A percentile compares a stretch with the other conserved stretches of the same genome.
Conservation (phyloP, 371 early-diverging fungal species). For the Lichtheimia hyalospora region DNA sequence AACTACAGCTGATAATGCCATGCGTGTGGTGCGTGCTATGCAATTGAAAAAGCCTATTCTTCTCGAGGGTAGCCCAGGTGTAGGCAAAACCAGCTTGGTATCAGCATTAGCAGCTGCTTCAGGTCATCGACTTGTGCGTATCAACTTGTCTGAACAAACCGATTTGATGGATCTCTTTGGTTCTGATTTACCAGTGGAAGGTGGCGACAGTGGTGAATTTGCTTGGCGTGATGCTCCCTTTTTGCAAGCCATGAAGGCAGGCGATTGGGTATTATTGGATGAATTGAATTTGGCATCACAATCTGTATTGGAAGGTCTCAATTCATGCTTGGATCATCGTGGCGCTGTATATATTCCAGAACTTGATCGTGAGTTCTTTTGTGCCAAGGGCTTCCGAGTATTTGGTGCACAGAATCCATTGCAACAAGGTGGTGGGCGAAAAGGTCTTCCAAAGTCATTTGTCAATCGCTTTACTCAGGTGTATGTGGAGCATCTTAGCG, state of each 20-base stretch:
- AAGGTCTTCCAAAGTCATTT: conserved; percentile 98
- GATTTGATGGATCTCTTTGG: conserved; percentile 99
- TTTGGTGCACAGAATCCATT: conserved; percentile 99
- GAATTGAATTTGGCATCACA: conserved; percentile 99
- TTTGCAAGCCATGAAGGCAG: conserved; percentile 92
- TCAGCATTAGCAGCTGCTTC: conserved; percentile 82
- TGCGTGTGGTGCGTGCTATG: conserved; percentile 94
- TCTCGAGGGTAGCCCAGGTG: conserved; percentile 97
- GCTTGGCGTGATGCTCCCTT: conserved; percentile 98
- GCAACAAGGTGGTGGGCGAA: conserved; percentile 97
- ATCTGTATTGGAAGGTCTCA: conserved; percentile 99
- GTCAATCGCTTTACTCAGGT: conserved; percentile 98
- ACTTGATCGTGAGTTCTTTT: conserved; percentile 83
- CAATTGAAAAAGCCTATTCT: conserved; percentile 93
- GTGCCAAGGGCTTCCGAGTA: conserved; percentile 86
- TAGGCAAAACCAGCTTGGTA: conserved; percentile 98
- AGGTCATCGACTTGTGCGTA: conserved; percentile 87
- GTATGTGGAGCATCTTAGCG: conserved; percentile 81
- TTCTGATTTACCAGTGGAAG: conserved; percentile 94
- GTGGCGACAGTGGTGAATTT: conserved; percentile 84
- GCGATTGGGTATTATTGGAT: conserved; percentile 98
- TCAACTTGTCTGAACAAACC: conserved; percentile 99
- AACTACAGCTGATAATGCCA: conserved; percentile 86
- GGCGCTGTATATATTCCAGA: conserved; percentile 95
- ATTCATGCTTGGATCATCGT: conserved; percentile 98